These are phyloP conservation scores for Epichloe gansuensis DNA, from an alignment of 2,329 filamentous ascomycete species.

Conservation along the genomic window DNA sequence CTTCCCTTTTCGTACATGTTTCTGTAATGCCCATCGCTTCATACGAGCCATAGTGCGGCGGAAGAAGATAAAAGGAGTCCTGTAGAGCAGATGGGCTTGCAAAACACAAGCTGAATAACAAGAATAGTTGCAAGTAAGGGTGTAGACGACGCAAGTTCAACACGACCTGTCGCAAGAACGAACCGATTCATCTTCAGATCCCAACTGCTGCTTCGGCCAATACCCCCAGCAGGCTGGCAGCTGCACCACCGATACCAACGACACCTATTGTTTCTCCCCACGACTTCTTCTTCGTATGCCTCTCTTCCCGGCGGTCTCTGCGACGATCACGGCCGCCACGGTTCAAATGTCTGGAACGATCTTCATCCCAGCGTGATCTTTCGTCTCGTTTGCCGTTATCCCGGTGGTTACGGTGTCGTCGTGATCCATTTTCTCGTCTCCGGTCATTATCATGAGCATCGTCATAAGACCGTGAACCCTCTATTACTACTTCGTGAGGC, in stretches of 20 bases:
- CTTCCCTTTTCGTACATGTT: background rate
- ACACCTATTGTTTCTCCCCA: conserved; percentile 44
- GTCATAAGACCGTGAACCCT: conserved; percentile 16
- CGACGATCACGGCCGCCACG: conserved; percentile 27
- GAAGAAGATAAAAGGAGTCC: background rate
- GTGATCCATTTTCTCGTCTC: conserved; percentile 8
- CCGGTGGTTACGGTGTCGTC: conserved; percentile 16
- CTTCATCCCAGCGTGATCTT: conserved; percentile 10
- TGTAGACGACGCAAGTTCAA: background rate
- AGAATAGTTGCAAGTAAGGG: background rate
- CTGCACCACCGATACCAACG: conserved; percentile 48
- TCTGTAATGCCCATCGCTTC: background rate
- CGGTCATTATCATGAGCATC: conserved; percentile 19
- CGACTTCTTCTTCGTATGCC: conserved; percentile 29
- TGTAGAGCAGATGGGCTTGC: background rate
- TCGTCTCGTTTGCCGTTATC: conserved; percentile 13
- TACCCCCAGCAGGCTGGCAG: conserved; percentile 45
- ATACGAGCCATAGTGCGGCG: background rate
- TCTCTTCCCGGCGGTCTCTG: conserved; percentile 25
- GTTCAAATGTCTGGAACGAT: conserved; percentile 24
- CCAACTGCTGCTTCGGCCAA: conserved; percentile 42
- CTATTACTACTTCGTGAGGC: conserved; percentile 30
- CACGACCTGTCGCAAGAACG: background rate
- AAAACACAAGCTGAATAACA: background rate
- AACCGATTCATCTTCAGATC: conserved; percentile 9